phyloP scores from a whole-genome alignment of 768 basidiomycete genomes.

The Hebeloma cylindrosporum region DNA sequence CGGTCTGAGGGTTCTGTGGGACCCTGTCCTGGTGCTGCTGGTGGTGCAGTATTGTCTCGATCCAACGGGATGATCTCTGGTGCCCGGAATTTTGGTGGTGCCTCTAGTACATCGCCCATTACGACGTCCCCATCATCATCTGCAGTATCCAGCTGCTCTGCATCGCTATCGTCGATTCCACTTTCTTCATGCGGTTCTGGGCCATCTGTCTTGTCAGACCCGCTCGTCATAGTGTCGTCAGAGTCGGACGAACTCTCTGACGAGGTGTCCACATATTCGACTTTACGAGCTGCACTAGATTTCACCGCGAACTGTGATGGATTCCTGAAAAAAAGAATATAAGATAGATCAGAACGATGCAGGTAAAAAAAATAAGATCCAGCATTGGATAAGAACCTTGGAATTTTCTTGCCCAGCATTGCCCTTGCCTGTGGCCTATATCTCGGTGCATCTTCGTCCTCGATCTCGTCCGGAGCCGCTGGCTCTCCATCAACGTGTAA shows the following conservation, averaged over 20 bases:
- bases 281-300: constrained; percentile 16
- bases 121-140: constrained; percentile 1
- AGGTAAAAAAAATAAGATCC: not conserved
- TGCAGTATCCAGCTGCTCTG: constrained; percentile 4
- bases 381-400: constrained; percentile 1
- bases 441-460: constrained; percentile 9
- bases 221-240: not conserved
- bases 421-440: constrained; percentile 5
- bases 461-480: not conserved
- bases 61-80: too few species aligned
- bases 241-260: not conserved
- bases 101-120: constrained; percentile 5
- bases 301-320: constrained; percentile 6
- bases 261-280: not conserved
- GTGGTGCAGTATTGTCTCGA: too few species aligned
- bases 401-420: not conserved
- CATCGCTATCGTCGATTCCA: constrained; percentile 15
- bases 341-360: not conserved
- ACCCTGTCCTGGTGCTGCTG: too few species aligned
- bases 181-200: not conserved
- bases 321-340: not conserved
- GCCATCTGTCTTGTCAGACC: too few species aligned
- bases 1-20: constrained; percentile 30
- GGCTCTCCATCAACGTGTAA: constrained; percentile 5
- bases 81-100: too few species aligned